Evolutionary conservation across 2,329 filamentous ascomycete genomes (phyloP), one percentile per base, ranked within the genome.

Genomic region (Mariannaea elegans): DNA sequence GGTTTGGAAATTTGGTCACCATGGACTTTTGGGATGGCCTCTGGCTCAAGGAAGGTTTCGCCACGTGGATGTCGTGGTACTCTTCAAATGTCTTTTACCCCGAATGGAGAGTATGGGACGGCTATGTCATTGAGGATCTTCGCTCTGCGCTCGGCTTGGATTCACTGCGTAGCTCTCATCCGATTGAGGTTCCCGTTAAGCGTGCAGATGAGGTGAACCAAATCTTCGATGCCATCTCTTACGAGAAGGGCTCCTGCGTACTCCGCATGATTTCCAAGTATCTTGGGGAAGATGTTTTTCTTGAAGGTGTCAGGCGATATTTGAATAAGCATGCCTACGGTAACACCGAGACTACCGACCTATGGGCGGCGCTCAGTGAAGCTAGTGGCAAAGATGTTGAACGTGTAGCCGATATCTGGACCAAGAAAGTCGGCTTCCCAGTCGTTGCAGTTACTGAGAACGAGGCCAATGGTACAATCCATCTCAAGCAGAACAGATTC

Each of bases 11-110:
- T 80, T 81, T 97, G 52, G 94, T 97, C 24, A 97, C 94, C 52
- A 97, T 97, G 93, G 93, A 97, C 76, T 97, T 96, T 84, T 98
- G 94, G 94, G 93, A 97, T 77, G 94, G 94, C 54, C 81, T 98
- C 7, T 98, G 94, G 94, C 86, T 98, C 53, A 98, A 98, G 76
- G 93, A 97, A 76, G 93, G 93, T 36, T 97, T 97, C 71, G 93
- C 93, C 29, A 77, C 75, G 8, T 77, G 77, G 77, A 75, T 76
- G 54, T 77, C 76, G 4, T 77, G 75, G 75, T 95, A 95, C 79
- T 93, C 92, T 41, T 96, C 93, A 84, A 94, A 98, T 76, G 86
- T 86, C 58, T 97, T 98, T 82, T 98, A 94, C 78, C 94, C 94
- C 8, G 94, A 98, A 77, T 98, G 94, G 94, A 97, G 97, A 78